Percentiles rank a stretch among this genome's conserved stretches.
Conservation (phyloP, 371 early-diverging fungal genomes). For the Cokeromyces recurvatus region DNA sequence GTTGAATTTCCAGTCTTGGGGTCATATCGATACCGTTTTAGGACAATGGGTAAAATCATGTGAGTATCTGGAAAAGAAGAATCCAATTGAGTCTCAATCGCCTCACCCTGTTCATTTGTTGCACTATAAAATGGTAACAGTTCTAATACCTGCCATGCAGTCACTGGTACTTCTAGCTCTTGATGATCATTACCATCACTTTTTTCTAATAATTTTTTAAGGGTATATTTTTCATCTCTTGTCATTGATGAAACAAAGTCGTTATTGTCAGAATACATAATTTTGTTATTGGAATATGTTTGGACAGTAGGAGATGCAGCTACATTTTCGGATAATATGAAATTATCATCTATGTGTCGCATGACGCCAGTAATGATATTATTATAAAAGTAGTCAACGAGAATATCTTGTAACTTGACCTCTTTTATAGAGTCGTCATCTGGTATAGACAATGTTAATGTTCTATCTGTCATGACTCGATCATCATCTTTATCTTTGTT, state of each 20-base stretch:
- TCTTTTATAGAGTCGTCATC: slow-evolving; percentile 6
- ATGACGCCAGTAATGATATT: slow-evolving; percentile 25
- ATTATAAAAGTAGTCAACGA: slow-evolving; percentile 29
- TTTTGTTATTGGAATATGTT: too few relatives aligned
- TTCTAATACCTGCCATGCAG: slow-evolving; percentile 58
- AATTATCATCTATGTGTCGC: slow-evolving; percentile 12
- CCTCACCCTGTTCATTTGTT: slow-evolving; percentile 46
- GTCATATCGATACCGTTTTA: slow-evolving; percentile 46
- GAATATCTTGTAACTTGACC: slow-evolving; percentile 17
- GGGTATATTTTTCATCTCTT: slow-evolving; percentile 2
- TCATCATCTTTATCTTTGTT: slow-evolving; percentile 46
- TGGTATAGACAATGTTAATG: slow-evolving; percentile 46
- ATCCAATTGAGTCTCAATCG: slow-evolving; percentile 33
- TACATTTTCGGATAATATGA: slow-evolving; percentile 6
- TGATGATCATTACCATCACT: not conserved
- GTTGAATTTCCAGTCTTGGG: slow-evolving; percentile 21
- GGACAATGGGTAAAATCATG: slow-evolving; percentile 49
- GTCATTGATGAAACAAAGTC: not conserved
- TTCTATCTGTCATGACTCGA: slow-evolving; percentile 51
- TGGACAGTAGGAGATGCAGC: slow-evolving; percentile 5
- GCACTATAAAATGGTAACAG: slow-evolving; percentile 54
- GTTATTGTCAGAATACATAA: not conserved
- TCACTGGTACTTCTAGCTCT: slow-evolving; percentile 24
- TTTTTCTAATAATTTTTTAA: not conserved
- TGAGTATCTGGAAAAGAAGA: slow-evolving; percentile 44